Conservation (phyloP, 495 filamentous ascomycete genomes). For the Xylaria palmicola region DNA sequence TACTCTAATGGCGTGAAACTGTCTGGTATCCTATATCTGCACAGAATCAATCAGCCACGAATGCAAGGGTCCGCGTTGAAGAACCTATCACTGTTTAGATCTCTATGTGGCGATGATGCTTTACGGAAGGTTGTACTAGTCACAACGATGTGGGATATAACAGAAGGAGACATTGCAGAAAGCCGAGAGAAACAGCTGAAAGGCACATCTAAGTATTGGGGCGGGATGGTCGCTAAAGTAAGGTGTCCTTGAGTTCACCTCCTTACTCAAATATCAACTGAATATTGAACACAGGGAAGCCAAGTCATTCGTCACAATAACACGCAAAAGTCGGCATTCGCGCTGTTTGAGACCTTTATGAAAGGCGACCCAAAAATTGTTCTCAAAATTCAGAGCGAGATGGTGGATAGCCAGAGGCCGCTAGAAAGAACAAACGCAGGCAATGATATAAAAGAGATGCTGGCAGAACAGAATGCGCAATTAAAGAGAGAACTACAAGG, state of each 20-base stretch:
- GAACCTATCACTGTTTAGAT: slow-evolving; percentile 44
- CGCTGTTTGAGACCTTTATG: neutral
- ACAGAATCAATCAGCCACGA: slow-evolving; percentile 42
- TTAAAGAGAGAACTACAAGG: neutral
- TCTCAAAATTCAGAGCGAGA: neutral
- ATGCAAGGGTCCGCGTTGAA: slow-evolving; percentile 39
- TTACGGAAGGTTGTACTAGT: slow-evolving; percentile 41
- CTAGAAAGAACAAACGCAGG: neutral
- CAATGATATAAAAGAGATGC: neutral
- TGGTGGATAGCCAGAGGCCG: neutral
- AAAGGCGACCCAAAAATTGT: neutral
- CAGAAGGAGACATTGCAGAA: slow-evolving; percentile 15
- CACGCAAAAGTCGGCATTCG: neutral
- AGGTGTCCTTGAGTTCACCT: neutral
- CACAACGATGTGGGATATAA: slow-evolving; percentile 47
- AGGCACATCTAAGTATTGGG: slow-evolving; percentile 36
- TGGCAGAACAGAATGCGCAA: neutral
- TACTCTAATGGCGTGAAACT: slow-evolving; percentile 9
- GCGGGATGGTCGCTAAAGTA: slow-evolving; percentile 26
- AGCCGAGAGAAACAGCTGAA: slow-evolving; percentile 34
- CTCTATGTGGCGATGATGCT: slow-evolving; percentile 38
- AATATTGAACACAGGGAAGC: neutral
- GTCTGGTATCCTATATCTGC: slow-evolving; percentile 44
- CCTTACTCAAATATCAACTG: neutral
- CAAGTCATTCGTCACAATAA: neutral